These are phyloP conservation scores for Aspergillus neotritici DNA, from an alignment of 2,329 filamentous ascomycete species.

Conservation along the genomic window DNA sequence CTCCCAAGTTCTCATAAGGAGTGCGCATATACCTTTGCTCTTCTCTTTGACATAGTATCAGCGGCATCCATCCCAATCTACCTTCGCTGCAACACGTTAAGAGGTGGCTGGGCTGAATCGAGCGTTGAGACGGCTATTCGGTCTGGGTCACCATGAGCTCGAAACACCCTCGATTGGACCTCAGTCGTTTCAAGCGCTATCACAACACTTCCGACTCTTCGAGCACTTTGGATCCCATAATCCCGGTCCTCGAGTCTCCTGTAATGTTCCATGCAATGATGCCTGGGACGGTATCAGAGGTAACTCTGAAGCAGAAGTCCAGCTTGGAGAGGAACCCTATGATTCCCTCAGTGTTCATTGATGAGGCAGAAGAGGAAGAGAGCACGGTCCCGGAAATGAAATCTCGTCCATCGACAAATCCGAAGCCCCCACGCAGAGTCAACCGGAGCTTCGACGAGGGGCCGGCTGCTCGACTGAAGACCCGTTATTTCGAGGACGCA, in stretches of 20 bases:
- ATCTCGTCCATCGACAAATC: slow-evolving; percentile 10
- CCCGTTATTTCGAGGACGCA: slow-evolving; percentile 37
- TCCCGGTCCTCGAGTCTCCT: slow-evolving; percentile 18
- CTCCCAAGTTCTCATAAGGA: too few species aligned
- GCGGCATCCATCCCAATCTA: too few species aligned
- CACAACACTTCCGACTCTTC: slow-evolving; percentile 15
- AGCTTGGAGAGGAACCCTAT: slow-evolving; percentile 14
- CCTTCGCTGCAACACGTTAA: too few species aligned
- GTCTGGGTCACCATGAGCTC: slow-evolving; percentile 7
- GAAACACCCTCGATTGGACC: slow-evolving; percentile 13
- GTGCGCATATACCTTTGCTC: too few species aligned
- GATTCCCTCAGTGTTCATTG: slow-evolving; percentile 22
- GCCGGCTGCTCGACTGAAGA: slow-evolving; percentile 29
- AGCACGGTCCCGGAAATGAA: slow-evolving; percentile 9
- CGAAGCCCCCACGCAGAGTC: slow-evolving; percentile 10
- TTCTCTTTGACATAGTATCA: too few species aligned
- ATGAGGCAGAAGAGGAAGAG: slow-evolving; percentile 23
- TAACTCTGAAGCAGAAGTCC: slow-evolving; percentile 15
- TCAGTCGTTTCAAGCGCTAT: slow-evolving; percentile 15
- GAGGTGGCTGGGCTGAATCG: too few species aligned
- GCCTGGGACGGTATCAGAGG: slow-evolving; percentile 11
- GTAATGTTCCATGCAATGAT: slow-evolving; percentile 14
- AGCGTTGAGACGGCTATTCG: too few species aligned
- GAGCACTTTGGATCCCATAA: slow-evolving; percentile 10
- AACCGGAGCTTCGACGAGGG: slow-evolving; percentile 14